Evolutionary conservation across 306 rosid genomes (phyloP).

Genomic region (Oxytropis ochrocephala): DNA sequence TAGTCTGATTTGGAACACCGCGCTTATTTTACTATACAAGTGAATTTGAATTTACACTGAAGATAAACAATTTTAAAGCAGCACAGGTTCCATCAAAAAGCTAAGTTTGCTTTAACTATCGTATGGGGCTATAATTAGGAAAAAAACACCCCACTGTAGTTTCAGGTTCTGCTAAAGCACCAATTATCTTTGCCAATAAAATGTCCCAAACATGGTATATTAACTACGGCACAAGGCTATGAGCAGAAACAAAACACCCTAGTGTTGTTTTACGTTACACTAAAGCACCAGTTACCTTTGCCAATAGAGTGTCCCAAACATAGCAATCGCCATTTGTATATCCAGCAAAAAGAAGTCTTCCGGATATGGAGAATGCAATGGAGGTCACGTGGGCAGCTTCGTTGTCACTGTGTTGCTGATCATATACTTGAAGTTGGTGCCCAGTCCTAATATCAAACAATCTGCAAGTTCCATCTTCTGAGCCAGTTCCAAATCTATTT

Average conservation of each 20-base stretch:
- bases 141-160: not conserved
- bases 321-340: slow-evolving; percentile 75
- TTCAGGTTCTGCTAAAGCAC: slow-evolving; percentile 4
- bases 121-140: not conserved
- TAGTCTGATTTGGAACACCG: not conserved
- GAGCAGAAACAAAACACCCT: not conserved
- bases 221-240: not conserved
- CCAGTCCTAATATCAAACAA: slow-evolving; percentile 92
- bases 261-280: not conserved
- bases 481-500: slow-evolving; percentile 93
- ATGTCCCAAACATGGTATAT: slow-evolving; percentile 89
- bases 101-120: not conserved
- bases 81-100: slow-evolving; percentile 1
- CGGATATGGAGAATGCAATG: slow-evolving; percentile 89
- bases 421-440: slow-evolving; percentile 84
- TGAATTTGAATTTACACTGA: not conserved
- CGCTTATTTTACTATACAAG: not conserved
- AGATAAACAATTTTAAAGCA: not conserved
- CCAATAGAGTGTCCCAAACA: slow-evolving; percentile 94
- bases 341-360: slow-evolving; percentile 93
- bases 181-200: slow-evolving; percentile 57
- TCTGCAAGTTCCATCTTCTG: slow-evolving; percentile 95
- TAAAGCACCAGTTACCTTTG: slow-evolving; percentile 51
- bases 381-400: slow-evolving; percentile 60
- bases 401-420: slow-evolving; percentile 56